A percentile compares a stretch with the other conserved stretches of the same genome.
phyloP scores from a whole-genome alignment of 371 early-diverging fungal genomes.

The Mucor circinelloides region DNA sequence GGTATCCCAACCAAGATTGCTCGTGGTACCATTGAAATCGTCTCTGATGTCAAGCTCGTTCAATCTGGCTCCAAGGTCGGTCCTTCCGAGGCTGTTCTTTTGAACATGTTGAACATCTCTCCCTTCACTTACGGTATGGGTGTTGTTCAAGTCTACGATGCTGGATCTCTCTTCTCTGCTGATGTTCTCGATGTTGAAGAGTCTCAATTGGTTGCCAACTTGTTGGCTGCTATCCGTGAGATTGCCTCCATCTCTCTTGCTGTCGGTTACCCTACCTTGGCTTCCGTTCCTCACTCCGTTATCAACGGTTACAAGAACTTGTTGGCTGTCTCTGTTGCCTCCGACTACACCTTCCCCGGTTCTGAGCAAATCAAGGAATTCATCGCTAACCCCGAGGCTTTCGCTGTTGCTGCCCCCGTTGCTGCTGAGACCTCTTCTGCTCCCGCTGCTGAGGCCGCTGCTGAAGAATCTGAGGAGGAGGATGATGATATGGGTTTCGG shows the following conservation, averaged over 20 bases:
- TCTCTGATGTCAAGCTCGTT: slow-evolving; percentile 94
- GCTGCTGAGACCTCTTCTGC: slow-evolving; percentile 55
- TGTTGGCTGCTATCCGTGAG: slow-evolving; percentile 81
- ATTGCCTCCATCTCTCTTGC: slow-evolving; percentile 96
- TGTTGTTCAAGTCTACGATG: slow-evolving; percentile 93
- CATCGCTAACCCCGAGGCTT: slow-evolving; percentile 86
- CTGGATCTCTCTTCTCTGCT: slow-evolving; percentile 92
- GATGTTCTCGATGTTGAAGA: slow-evolving; percentile 94
- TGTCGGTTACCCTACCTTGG: slow-evolving; percentile 91
- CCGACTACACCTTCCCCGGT: slow-evolving; percentile 93
- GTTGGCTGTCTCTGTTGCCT: slow-evolving; percentile 88
- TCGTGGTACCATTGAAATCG: slow-evolving; percentile 99
- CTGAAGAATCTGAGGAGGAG: slow-evolving; percentile 78
- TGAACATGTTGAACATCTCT: slow-evolving; percentile 99
- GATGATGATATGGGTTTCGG: slow-evolving; percentile 76
- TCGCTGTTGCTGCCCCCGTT: slow-evolving; percentile 73
- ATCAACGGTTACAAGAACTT: slow-evolving; percentile 97
- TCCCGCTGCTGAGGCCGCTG: slow-evolving; percentile 61
- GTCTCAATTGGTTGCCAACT: slow-evolving; percentile 76
- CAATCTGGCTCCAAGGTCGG: slow-evolving; percentile 95
- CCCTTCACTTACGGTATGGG: slow-evolving; percentile 99
- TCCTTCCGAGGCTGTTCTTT: slow-evolving; percentile 98
- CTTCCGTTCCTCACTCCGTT: slow-evolving; percentile 97
- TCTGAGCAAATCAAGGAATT: slow-evolving; percentile 92
- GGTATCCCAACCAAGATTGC: slow-evolving; percentile 99